Base-by-base conservation (phyloP, 345 rosid genomes). In the Camelina hispida region DNA sequence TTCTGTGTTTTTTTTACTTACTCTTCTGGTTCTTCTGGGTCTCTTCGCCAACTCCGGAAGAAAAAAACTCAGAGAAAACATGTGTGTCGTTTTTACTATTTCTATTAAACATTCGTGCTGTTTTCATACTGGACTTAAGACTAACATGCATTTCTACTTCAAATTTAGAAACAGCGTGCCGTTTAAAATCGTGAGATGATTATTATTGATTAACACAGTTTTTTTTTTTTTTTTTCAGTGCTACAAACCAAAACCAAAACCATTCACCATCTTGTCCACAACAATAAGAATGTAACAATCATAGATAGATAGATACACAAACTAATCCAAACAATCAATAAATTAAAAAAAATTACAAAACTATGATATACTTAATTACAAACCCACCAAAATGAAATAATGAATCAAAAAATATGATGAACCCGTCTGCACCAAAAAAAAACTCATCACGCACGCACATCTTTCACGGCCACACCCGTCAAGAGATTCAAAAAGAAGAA, bases 341-440 rank as follows among this genome's bases (percentile, higher is more conserved):
- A 12, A 56, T 43, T 0, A 23, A 40, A 25, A 18, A 56, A 2
- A 4, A 5, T 30, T 32, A 18, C 8, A 20, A 58, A 70, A 47
- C 51, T 47, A 48, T 37, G 25, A 71, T 48, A 48, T 37, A 60
- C 34, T 4, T 34, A 34, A 34, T 71, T 71, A 71, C 75, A 71
- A 50, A n/a, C 68, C 14, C 37, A 37, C 13, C 38, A 61, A 7
- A 34, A 32, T 32, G 35, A 32, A 6, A 71, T 22, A 54, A 71
- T 23, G 18, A 71, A 48, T 59, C 0, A 46, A n/a, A 11, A 37
- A 17, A 44, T 57, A 44, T 4, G 9, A 13, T 32, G n/a, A 70
- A 58, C 47, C 15, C 10, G 46, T 44, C 44, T 43, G 76, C 54
- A 62, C 62, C 32, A 50, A 62, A 28, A 1, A 46, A 50, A 28